phyloP scores from a whole-genome alignment of 768 basidiomycete species.

The Agrocybe praecox region DNA sequence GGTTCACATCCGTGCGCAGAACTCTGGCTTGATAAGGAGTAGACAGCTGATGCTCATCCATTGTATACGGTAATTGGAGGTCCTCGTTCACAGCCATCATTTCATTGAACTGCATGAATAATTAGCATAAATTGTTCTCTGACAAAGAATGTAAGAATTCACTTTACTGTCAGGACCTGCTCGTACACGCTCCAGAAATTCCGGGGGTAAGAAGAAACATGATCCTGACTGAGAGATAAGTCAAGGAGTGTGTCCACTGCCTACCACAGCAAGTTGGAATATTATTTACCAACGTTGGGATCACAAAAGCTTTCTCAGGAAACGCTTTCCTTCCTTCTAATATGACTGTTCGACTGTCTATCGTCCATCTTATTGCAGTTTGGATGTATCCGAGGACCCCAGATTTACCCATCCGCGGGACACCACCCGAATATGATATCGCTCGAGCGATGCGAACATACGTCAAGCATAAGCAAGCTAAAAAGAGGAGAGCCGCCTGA shows the following conservation, averaged over 20 bases:
- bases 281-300: constrained; percentile 34
- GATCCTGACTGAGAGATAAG: constrained; percentile 28
- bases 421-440: constrained; percentile 30
- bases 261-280: not conserved
- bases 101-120: constrained; percentile 32
- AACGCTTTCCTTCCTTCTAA: constrained; percentile 30
- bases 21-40: constrained; percentile 38
- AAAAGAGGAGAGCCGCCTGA: constrained; percentile 18
- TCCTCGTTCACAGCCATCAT: constrained; percentile 35
- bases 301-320: constrained; percentile 29
- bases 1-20: constrained; percentile 36
- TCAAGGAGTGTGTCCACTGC: not conserved
- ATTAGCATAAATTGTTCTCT: not conserved
- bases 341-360: constrained; percentile 31
- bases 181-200: constrained; percentile 31
- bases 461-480: constrained; percentile 15
- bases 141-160: constrained; percentile 7
- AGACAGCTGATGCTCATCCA: constrained; percentile 35
- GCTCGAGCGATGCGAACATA: constrained; percentile 28
- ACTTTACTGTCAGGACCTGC: constrained; percentile 35
- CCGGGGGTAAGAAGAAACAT: constrained; percentile 33
- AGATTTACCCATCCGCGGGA: constrained; percentile 33
- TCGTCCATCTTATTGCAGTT: constrained; percentile 35
- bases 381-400: constrained; percentile 35
- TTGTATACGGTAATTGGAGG: constrained; percentile 37